phyloP scores from a whole-genome alignment of 2,329 filamentous ascomycete species.

The Sporothrix phasma region DNA sequence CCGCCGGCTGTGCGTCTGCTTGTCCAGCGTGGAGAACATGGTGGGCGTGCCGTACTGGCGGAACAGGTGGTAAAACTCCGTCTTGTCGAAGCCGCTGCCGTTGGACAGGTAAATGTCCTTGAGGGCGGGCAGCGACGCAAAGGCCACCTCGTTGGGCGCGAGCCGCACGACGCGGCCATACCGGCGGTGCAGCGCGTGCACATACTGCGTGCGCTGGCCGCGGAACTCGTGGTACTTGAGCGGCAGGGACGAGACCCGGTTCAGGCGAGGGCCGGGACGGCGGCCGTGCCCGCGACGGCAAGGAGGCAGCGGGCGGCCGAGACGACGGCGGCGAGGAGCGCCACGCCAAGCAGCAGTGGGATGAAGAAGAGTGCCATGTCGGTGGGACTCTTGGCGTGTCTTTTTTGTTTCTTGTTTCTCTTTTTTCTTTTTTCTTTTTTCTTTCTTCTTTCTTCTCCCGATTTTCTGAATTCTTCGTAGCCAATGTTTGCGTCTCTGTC shows the following conservation, averaged over 20 bases:
- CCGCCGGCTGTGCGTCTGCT: conserved; percentile 46
- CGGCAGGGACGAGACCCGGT: conserved; percentile 40
- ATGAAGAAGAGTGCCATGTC: background rate
- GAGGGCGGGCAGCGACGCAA: conserved; percentile 44
- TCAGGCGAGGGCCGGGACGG: conserved; percentile 37
- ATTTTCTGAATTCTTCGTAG: no score
- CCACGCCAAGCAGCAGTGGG: background rate
- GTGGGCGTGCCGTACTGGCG: conserved; percentile 44
- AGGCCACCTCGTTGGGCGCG: conserved; percentile 48
- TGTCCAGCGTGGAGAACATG: conserved; percentile 50
- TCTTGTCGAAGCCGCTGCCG: conserved; percentile 56
- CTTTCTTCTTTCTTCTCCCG: no score
- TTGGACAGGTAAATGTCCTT: conserved; percentile 54
- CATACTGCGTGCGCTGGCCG: conserved; percentile 41
- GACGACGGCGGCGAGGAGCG: conserved; percentile 7
- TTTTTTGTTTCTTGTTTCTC: background rate
- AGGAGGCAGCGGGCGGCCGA: conserved; percentile 13
- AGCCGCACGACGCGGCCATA: conserved; percentile 50
- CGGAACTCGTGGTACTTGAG: conserved; percentile 48
- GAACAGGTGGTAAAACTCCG: conserved; percentile 53
- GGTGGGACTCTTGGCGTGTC: background rate
- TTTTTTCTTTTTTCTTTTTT: background rate
- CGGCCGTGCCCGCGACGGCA: conserved; percentile 30
- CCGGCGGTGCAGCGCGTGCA: conserved; percentile 43
- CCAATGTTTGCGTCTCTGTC: no score